Conservation (phyloP, 129 eudicot genomes). For the Pittosporum tobira region DNA sequence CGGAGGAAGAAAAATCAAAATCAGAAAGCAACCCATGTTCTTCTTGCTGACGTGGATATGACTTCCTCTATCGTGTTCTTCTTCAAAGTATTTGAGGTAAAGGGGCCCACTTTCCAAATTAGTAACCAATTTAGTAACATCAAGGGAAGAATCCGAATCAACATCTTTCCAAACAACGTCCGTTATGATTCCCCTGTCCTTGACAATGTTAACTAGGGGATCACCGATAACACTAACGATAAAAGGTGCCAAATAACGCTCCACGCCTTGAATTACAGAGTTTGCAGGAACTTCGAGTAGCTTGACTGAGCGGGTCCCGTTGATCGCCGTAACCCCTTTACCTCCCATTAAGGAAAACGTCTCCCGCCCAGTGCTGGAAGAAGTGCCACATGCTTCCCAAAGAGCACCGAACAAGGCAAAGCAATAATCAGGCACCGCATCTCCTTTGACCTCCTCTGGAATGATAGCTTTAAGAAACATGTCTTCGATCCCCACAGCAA, state of each 20-base stretch:
- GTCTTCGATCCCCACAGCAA: conserved; percentile 88
- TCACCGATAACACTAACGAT: conserved; percentile 81
- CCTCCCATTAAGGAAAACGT: conserved; percentile 74
- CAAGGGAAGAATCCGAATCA: conserved; percentile 32
- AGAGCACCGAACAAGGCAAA: conserved; percentile 60
- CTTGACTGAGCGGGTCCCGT: conserved; percentile 89
- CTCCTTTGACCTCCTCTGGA: conserved; percentile 47
- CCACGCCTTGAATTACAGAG: conserved; percentile 51
- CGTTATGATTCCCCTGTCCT: conserved; percentile 53
- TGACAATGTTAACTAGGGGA: conserved; percentile 58
- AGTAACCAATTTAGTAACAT: conserved; percentile 28
- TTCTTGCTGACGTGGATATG: conserved; percentile 29
- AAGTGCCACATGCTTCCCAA: conserved; percentile 91
- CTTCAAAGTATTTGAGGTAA: conserved; percentile 57
- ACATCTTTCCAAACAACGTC: conserved; percentile 45
- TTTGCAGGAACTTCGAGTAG: conserved; percentile 67
- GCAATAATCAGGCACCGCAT: conserved; percentile 39
- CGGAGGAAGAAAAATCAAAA: conserved; percentile 91
- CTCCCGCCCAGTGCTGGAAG: conserved; percentile 85
- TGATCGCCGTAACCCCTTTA: conserved; percentile 66
- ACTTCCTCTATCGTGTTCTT: conserved; percentile 49
- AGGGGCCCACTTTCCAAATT: conserved; percentile 49
- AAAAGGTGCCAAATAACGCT: conserved; percentile 54
- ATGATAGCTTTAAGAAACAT: conserved; percentile 72
- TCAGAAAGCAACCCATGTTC: conserved; percentile 55